Evolutionary conservation across 2,329 filamentous ascomycete species (phyloP), one percentile per base, ranked within the genome.

Genomic region (Rugonectria rugulosa): DNA sequence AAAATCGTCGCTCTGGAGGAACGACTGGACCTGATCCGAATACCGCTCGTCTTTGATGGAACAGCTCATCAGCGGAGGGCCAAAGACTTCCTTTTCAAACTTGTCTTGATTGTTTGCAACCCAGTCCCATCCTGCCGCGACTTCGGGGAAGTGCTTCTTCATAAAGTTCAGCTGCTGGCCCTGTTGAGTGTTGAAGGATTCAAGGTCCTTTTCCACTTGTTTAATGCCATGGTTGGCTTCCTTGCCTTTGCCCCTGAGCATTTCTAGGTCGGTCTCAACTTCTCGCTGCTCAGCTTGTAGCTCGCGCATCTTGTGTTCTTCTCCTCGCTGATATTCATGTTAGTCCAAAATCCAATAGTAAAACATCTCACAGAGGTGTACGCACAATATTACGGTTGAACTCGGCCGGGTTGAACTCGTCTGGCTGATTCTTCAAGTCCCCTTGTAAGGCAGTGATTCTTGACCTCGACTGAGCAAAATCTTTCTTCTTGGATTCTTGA

Each of bases 41-140:
- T 90, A 91, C 49, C 78, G 81, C 29, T 86, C 80, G 63, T 96
- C 85, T 63, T 88, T 92, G 48, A 97, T 77, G 0, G 89, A 90
- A 73, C 92, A 97, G 54, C 84, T 88, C 26, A 97, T 78, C 67
- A 95, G 84, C 0, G 93, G 87, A 6, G 93, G 93, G 0, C 90
- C 92, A 68, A 89, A 92, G 5, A 97, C 87, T 54, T 89, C 82
- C 61, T 89, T 86, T 67, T 90, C 84, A 61, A 97, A 95, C 43
- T 82, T 73, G 50, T 81, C 70, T 56, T 81, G 82, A 69, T 99
- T 86, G 3, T 85, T 72, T 68, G 91, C 83, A 46, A 98, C 81
- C 93, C 94, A 99, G 36, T 87, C 80, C 87, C 91, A 97, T 2
- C 88, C 92, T 61, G 70, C 77, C 10, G 83, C 82, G 3, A 89